Evolutionary conservation across 2,329 filamentous ascomycete genomes (phyloP).

Genomic region (Xylaria sp.): DNA sequence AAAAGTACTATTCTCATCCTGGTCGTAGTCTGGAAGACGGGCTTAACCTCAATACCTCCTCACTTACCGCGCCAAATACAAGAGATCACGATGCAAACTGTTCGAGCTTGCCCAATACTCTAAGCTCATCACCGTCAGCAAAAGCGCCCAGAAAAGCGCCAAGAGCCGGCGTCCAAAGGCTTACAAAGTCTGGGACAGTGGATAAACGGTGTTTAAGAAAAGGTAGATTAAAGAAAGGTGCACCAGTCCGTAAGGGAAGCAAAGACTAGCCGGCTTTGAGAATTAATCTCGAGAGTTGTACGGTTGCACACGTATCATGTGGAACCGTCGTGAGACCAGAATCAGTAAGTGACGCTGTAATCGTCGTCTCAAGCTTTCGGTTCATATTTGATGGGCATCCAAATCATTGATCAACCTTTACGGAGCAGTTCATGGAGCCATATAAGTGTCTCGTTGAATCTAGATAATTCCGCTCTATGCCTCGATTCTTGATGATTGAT

Average conservation of each 20-base stretch:
- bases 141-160: neutral
- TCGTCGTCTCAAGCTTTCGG: neutral
- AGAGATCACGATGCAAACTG: neutral
- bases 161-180: neutral
- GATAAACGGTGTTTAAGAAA: conserved; percentile 30
- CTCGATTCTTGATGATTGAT: neutral
- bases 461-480: neutral
- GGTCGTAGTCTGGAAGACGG: neutral
- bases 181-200: conserved; percentile 29
- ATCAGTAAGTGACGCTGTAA: neutral
- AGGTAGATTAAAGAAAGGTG: neutral
- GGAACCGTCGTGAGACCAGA: neutral
- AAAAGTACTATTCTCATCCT: conserved; percentile 28
- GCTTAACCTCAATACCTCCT: neutral
- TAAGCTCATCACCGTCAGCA: conserved; percentile 9
- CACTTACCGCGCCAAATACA: neutral
- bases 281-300: neutral
- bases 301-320: neutral
- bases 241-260: neutral
- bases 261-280: conserved; percentile 2
- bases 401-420: neutral
- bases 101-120: conserved; percentile 8
- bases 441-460: neutral
- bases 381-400: neutral
- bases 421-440: neutral